Conservation (phyloP, 257 asterid species). For the Striga asiatica region DNA sequence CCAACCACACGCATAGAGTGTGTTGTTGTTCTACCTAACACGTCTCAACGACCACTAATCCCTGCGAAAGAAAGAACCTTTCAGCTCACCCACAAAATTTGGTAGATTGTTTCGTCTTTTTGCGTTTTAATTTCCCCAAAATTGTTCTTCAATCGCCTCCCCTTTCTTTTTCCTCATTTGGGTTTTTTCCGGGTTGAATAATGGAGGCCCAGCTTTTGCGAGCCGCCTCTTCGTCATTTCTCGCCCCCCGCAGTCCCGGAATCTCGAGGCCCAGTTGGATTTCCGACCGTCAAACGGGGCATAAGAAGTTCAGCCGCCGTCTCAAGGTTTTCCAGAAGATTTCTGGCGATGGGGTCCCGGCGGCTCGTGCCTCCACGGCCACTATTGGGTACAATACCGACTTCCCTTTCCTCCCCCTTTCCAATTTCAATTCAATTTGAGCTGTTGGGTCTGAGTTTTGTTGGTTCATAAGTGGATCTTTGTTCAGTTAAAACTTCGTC, state of each 20-base stretch:
- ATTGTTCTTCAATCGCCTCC: too few relatives aligned
- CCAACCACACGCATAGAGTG: background rate
- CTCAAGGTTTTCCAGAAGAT: constrained; percentile 18
- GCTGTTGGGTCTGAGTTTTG: background rate
- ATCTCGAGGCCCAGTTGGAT: constrained; percentile 15
- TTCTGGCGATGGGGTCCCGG: constrained; percentile 18
- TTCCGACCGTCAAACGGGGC: constrained; percentile 14
- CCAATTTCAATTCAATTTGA: background rate
- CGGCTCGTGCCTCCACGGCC: constrained; percentile 36
- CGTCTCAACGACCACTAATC: constrained; percentile 1
- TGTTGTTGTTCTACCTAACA: background rate
- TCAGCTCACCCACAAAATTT: background rate
- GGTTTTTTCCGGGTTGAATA: background rate
- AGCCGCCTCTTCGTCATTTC: constrained; percentile 24
- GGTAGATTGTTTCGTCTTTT: background rate
- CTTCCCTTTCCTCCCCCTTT: background rate
- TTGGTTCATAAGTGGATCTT: too few relatives aligned
- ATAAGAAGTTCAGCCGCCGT: constrained; percentile 11
- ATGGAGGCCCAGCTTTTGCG: constrained; percentile 52
- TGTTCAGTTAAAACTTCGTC: too few relatives aligned
- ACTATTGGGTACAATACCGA: constrained; percentile 32
- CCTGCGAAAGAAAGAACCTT: background rate
- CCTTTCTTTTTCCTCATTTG: background rate
- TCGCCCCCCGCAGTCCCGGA: constrained; percentile 12
- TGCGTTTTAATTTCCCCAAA: background rate